Evolutionary conservation across 106 monocot species (phyloP), one percentile per base, ranked within the genome.

Genomic region (Dioscorea zingiberensis): DNA sequence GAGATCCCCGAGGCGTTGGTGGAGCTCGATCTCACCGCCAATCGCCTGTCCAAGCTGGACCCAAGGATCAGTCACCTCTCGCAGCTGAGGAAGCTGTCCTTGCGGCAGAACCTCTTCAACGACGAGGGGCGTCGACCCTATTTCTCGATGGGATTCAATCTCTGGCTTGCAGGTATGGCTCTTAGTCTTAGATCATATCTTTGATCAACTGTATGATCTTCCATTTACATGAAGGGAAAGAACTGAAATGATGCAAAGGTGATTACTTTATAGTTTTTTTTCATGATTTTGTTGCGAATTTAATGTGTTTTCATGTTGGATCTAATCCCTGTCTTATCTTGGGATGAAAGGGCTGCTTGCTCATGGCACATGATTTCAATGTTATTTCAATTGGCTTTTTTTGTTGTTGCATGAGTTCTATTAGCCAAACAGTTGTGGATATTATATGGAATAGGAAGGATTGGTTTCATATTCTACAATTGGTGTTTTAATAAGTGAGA

Each of bases 11-110:
- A 74, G 21, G 69, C 21, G 13, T 69, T 98, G 53, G 73, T 84
- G 46, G 92, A 98, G 79, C 54, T 98, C 59, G 97, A 98, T 77
- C 88, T 98, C 67, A 98, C 97, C 27, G 92, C 97, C 25, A 98
- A 98, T 61, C 65, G 97, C 16, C 84, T 98, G 17, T 61, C 88
- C 58, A 48, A 29, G 48, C 44, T 98, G 32, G 92, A 98, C 65
- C 73, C 67, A 12, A 74, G 92, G 55, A 92, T 98, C 73, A 71
- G 62, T 11, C 30, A 21, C n/a, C 78, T 98, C 59, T 54, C 71
- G 4, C 67, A 59, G 7, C 81, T 98, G 25, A 69, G 47, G 66
- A 98, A 98, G 81, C 81, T 98, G 29, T 92, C 88, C 2, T 65
- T 98, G 23, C 80, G 97, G 23, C 97, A 98, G 78, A 98, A 98